A percentile compares a stretch with the other conserved stretches of the same genome.
Conservation (phyloP, 23 red algal species). For the Gracilaria caudata region DNA sequence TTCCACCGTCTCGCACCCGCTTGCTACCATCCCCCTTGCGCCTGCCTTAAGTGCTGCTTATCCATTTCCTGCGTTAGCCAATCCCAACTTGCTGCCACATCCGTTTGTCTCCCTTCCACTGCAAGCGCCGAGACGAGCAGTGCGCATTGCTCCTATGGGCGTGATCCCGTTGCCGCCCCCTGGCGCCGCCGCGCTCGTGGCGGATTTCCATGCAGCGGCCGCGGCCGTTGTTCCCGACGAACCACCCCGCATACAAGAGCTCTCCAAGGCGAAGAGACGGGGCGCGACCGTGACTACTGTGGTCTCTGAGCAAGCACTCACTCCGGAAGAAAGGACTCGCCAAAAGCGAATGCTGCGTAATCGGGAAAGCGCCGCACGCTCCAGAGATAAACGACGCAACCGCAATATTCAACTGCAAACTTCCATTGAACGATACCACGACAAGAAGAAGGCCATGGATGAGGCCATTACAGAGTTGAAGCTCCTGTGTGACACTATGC, state of each 20-base stretch:
- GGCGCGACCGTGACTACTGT: neutral
- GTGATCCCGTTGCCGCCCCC: constrained; percentile 48
- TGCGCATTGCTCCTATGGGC: constrained; percentile 67
- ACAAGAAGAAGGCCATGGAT: constrained; percentile 34
- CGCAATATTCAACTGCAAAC: constrained; percentile 55
- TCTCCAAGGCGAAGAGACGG: constrained; percentile 32
- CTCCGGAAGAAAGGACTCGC: constrained; percentile 52
- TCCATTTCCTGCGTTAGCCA: constrained; percentile 20
- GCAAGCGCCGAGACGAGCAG: constrained; percentile 48
- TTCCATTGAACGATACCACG: constrained; percentile 41
- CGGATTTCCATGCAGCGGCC: constrained; percentile 19
- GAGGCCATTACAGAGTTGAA: constrained; percentile 15
- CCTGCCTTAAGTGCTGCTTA: constrained; percentile 18
- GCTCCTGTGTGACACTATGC: constrained; percentile 7
- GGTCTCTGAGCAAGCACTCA: constrained; percentile 17
- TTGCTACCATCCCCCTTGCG: constrained; percentile 21
- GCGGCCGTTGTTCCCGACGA: constrained; percentile 11
- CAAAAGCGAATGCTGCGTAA: constrained; percentile 68
- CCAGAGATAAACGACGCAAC: constrained; percentile 57
- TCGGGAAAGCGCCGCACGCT: constrained; percentile 62
- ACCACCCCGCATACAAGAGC: constrained; percentile 2
- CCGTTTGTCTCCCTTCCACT: constrained; percentile 20
- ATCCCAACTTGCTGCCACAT: constrained; percentile 4
- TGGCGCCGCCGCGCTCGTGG: constrained; percentile 25
- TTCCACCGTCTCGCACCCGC: constrained; percentile 1